Evolutionary conservation across 2,329 filamentous ascomycete species (phyloP).

Genomic region (Myotisia sp.): DNA sequence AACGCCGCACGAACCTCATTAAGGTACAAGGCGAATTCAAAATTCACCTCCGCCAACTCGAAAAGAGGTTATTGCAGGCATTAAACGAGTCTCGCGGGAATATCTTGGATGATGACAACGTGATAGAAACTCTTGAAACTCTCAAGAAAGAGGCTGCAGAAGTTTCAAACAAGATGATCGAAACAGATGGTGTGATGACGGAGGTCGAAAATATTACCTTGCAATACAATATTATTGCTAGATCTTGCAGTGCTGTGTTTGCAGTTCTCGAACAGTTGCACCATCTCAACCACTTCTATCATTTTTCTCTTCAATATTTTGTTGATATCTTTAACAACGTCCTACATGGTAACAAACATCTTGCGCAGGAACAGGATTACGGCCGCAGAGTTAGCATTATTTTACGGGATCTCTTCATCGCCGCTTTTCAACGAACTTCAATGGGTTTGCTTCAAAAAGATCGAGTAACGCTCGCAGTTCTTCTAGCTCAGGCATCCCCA

Average conservation of each 20-base stretch:
- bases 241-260: constrained; percentile 93
- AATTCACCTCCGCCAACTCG: constrained; percentile 86
- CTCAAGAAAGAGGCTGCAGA: constrained; percentile 95
- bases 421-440: constrained; percentile 84
- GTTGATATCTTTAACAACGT: constrained; percentile 94
- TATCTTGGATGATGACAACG: constrained; percentile 93
- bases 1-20: constrained; percentile 90
- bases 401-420: constrained; percentile 78
- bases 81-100: constrained; percentile 96
- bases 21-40: constrained; percentile 99
- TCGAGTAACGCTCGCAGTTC: constrained; percentile 81
- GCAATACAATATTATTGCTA: constrained; percentile 84
- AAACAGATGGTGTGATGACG: constrained; percentile 95
- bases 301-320: constrained; percentile 97
- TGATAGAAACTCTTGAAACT: constrained; percentile 94
- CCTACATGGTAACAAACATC: constrained; percentile 61
- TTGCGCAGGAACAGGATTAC: constrained; percentile 58
- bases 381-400: constrained; percentile 75
- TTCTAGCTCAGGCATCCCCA: constrained; percentile 88
- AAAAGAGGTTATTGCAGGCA: constrained; percentile 84
- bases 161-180: constrained; percentile 88
- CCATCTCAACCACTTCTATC: constrained; percentile 98
- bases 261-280: constrained; percentile 93
- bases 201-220: constrained; percentile 93
- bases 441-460: constrained; percentile 87